These are phyloP conservation scores for Colletotrichum euphorbiae DNA, from an alignment of 2,329 filamentous ascomycete genomes.

Conservation along the genomic window DNA sequence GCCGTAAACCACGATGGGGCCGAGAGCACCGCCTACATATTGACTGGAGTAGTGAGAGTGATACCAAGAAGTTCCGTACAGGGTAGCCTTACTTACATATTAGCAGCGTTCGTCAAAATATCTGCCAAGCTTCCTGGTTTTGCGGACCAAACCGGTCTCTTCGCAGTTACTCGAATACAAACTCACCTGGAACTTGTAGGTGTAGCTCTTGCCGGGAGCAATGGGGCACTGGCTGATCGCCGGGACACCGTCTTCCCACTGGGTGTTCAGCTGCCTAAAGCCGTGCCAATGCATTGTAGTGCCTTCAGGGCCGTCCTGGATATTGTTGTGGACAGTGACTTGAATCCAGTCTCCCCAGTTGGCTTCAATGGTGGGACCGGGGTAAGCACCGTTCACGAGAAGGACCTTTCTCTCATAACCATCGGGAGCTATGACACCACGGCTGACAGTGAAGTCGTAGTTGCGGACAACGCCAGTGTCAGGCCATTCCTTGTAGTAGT, in stretches of 20 bases:
- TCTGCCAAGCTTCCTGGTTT: too few species aligned
- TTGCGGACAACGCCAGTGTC: conserved; percentile 65
- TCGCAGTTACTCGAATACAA: not conserved
- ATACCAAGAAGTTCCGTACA: conserved; percentile 69
- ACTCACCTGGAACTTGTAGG: conserved; percentile 57
- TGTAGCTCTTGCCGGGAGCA: conserved; percentile 67
- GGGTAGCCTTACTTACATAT: conserved; percentile 50
- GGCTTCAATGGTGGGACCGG: conserved; percentile 74
- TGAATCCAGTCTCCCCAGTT: conserved; percentile 73
- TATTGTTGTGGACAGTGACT: conserved; percentile 77
- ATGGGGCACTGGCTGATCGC: conserved; percentile 74
- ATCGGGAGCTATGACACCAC: conserved; percentile 65
- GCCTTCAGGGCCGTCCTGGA: conserved; percentile 62
- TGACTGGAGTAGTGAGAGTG: conserved; percentile 71
- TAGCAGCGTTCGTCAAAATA: not conserved
- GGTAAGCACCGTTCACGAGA: conserved; percentile 73
- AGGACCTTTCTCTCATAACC: conserved; percentile 66
- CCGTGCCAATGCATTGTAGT: conserved; percentile 66
- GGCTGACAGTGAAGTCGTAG: conserved; percentile 66
- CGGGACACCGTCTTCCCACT: conserved; percentile 66
- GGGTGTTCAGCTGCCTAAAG: conserved; percentile 60
- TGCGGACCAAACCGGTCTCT: too few species aligned
- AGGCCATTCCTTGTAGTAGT: conserved; percentile 62
- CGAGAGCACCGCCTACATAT: conserved; percentile 69
- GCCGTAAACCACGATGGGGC: conserved; percentile 72